Evolutionary conservation across 768 basidiomycete genomes (phyloP), one percentile per base, ranked within the genome.

Genomic region (Mycena pura): DNA sequence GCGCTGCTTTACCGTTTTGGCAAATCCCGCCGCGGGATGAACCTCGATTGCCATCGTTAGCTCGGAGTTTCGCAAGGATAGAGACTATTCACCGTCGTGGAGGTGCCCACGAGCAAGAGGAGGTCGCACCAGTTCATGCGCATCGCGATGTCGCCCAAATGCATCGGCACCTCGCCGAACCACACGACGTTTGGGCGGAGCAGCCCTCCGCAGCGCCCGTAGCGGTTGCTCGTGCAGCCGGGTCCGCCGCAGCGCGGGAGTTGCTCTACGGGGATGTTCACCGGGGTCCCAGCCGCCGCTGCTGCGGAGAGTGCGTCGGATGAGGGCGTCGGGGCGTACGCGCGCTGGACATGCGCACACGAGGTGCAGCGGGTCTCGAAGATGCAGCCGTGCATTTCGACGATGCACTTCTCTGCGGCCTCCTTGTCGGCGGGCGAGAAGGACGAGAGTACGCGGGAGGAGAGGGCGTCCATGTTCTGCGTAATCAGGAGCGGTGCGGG

Each of bases 341-440:
- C 66, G 10, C 62, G 55, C 60, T 78, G 78, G 8, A 50, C 25
- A 38, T 67, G 65, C 8, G 39, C 34, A 47, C 74, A 76, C 7
- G 63, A 59, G 2, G 77, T 77, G 70, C 82, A 83, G 7, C 68
- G 50, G 17, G 74, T 71, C 58, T 78, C 76, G 66, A 77, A 72
- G 15, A 82, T 51, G 19, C 73, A 63, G 7, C 83, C 82, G 67
- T 84, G 82, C 80, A 84, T 84, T 67, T 84, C 80, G 29, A 78
- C 22, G 44, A 70, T 46, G 27, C 29, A 57, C 19, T 52, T 49
- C 43, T 52, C 50, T 29, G 39, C 58, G 19, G 39, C 48, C 17
- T 36, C 49, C 27, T 57, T 51, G 15, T 41, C 61, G n/a, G 21
- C 63, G 64, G 64, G 43, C 10, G 67, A 64, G 60, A 62, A 46